Conservation (phyloP, 2,329 filamentous ascomycete species). For the Escovopsis sp. region DNA sequence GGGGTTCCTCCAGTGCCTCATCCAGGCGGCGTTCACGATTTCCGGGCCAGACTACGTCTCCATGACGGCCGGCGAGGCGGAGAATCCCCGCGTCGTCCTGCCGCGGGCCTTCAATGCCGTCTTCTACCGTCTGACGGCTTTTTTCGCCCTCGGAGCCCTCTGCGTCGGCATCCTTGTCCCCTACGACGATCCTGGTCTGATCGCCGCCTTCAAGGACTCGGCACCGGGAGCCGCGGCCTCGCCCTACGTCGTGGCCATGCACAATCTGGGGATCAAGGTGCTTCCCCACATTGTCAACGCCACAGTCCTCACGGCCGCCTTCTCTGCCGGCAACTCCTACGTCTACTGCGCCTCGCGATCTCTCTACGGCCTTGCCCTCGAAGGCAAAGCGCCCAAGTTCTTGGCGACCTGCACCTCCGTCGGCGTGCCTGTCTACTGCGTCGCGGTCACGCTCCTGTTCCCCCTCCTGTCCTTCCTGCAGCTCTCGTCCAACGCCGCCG, state of each 20-base stretch:
- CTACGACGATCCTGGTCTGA: conserved; percentile 49
- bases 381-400: conserved; percentile 49
- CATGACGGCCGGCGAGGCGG: conserved; percentile 56
- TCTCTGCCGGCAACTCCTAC: conserved; percentile 51
- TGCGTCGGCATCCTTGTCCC: conserved; percentile 59
- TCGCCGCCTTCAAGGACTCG: conserved; percentile 41
- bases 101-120: conserved; percentile 65
- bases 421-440: conserved; percentile 64
- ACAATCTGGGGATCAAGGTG: conserved; percentile 44
- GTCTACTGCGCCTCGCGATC: conserved; percentile 53
- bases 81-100: conserved; percentile 55
- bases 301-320: conserved; percentile 52
- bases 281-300: conserved; percentile 62
- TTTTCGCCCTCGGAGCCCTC: conserved; percentile 63
- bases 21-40: conserved; percentile 54
- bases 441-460: conserved; percentile 49
- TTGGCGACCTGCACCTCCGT: conserved; percentile 44
- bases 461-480: conserved; percentile 61
- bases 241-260: conserved; percentile 54
- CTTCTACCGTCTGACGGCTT: conserved; percentile 61
- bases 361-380: conserved; percentile 52
- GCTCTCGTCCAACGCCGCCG: conserved; percentile 47
- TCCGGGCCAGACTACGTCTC: conserved; percentile 54
- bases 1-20: conserved; percentile 63
- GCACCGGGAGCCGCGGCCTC: conserved; percentile 55